Conservation (phyloP, 2,329 filamentous ascomycete species). For the Sporothrix schenckii region DNA sequence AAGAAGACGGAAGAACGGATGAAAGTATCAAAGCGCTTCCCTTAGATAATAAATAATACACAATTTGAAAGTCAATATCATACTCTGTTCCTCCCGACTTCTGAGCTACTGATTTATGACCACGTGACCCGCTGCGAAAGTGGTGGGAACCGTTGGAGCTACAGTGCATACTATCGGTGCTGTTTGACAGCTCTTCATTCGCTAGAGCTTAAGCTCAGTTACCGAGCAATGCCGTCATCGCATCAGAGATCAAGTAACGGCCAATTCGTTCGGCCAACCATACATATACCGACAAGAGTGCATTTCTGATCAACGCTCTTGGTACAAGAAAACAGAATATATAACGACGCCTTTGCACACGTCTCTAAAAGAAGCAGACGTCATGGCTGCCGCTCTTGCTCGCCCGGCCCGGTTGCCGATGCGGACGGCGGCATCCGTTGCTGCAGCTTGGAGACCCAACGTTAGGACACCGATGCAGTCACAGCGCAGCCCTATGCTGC, state of each 20-base stretch:
- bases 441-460: constrained; percentile 20
- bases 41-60: constrained; percentile 10
- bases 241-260: not conserved
- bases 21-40: not conserved
- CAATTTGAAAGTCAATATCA: not conserved
- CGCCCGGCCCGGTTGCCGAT: constrained; percentile 30
- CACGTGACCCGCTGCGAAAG: not conserved
- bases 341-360: too few species aligned
- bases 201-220: constrained; percentile 23
- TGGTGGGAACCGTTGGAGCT: not conserved
- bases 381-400: constrained; percentile 30
- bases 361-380: not conserved
- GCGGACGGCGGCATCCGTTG: constrained; percentile 14
- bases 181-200: constrained; percentile 16
- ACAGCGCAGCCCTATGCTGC: constrained; percentile 20
- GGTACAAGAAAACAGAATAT: not conserved
- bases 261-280: not conserved
- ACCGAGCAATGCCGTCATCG: constrained; percentile 32
- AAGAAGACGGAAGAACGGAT: not conserved
- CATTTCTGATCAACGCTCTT: too few species aligned
- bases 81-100: not conserved
- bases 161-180: not conserved
- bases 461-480: not conserved
- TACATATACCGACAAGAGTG: not conserved
- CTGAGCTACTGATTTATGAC: not conserved